Percentiles rank a stretch among this genome's conserved stretches.
These are phyloP conservation scores for Cladobotryum protrusum DNA, from an alignment of 2,329 filamentous ascomycete species.

Conservation along the genomic window DNA sequence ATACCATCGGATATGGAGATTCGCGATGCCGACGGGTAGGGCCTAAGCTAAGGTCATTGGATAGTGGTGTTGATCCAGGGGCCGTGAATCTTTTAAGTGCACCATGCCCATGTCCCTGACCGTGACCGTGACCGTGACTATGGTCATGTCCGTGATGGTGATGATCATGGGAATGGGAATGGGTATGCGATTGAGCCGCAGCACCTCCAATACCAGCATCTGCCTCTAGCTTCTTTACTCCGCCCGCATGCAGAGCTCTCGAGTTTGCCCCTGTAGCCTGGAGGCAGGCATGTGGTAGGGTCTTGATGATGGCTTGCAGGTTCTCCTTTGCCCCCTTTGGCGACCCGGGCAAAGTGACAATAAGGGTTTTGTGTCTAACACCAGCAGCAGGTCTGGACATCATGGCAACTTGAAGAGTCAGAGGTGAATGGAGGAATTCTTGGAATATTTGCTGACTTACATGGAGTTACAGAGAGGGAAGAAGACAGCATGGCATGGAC, in stretches of 20 bases:
- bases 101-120: conserved; percentile 50
- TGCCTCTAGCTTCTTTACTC: conserved; percentile 74
- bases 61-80: conserved; percentile 49
- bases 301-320: conserved; percentile 76
- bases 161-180: conserved; percentile 31
- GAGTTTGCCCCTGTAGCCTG: conserved; percentile 83
- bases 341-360: conserved; percentile 87
- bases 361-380: conserved; percentile 71
- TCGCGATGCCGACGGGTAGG: conserved; percentile 69
- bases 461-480: conserved; percentile 81
- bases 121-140: conserved; percentile 50
- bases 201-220: conserved; percentile 62
- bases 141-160: conserved; percentile 36
- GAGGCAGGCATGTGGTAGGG: conserved; percentile 90
- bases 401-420: conserved; percentile 67
- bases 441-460: conserved; percentile 48
- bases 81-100: conserved; percentile 67
- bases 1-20: conserved; percentile 89
- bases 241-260: conserved; percentile 69
- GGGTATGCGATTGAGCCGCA: conserved; percentile 18
- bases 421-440: conserved; percentile 6
- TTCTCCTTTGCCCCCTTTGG: conserved; percentile 96
- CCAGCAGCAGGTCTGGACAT: conserved; percentile 95
- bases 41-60: conserved; percentile 55
- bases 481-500: conserved; percentile 92